phyloP scores from a whole-genome alignment of 306 rosid species.

The Mimosa pudica region DNA sequence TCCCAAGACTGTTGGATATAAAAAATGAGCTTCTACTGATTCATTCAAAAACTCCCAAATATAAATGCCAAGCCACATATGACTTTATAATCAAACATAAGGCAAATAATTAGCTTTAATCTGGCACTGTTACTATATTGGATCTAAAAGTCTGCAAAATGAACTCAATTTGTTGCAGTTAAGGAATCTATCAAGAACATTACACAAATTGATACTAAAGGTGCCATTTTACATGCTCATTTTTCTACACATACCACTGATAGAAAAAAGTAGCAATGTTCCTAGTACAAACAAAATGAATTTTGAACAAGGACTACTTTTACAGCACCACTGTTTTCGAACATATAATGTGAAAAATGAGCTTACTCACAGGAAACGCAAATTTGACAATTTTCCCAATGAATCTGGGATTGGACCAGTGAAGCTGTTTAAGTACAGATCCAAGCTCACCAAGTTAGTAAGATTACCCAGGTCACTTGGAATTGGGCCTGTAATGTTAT shows the following conservation, averaged over 20 bases:
- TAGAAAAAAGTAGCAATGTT: conserved; percentile 11
- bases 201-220: conserved; percentile 5
- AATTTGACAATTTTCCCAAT: conserved; percentile 90
- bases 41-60: not conserved
- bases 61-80: conserved; percentile 6
- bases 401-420: conserved; percentile 90
- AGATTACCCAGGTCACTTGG: conserved; percentile 97
- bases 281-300: conserved; percentile 11
- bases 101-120: not conserved
- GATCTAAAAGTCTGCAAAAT: not conserved
- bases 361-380: conserved; percentile 90
- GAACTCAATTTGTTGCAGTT: not conserved
- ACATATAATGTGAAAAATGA: conserved; percentile 22
- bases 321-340: not conserved
- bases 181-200: not conserved
- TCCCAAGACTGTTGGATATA: not conserved
- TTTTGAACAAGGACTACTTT: not conserved
- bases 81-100: not conserved
- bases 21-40: not conserved
- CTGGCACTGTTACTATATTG: not conserved
- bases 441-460: conserved; percentile 99
- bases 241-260: conserved; percentile 6
- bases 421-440: conserved; percentile 84
- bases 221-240: not conserved
- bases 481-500: conserved; percentile 86